phyloP scores from a whole-genome alignment of 768 basidiomycete genomes.

The Tulasnella sp. region DNA sequence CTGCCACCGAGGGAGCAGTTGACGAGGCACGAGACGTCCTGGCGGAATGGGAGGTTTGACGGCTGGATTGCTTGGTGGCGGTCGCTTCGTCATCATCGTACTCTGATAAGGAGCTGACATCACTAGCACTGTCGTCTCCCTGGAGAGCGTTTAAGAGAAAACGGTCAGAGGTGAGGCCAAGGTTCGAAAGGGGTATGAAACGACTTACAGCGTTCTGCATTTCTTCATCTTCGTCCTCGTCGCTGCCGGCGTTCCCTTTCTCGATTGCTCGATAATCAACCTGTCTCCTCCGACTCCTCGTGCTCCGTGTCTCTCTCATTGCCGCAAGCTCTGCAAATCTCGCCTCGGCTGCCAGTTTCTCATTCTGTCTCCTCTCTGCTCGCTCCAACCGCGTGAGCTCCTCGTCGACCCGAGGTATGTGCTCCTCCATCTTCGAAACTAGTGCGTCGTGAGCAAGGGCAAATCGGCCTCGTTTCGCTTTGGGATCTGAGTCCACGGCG shows the following conservation, averaged over 20 bases:
- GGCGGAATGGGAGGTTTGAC: neutral
- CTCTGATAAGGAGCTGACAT: neutral
- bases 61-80: neutral
- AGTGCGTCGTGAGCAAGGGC: conserved; percentile 52
- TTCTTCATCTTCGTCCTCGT: neutral
- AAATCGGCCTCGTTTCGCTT: conserved; percentile 27
- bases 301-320: conserved; percentile 1
- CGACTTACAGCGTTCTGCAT: neutral
- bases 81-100: neutral
- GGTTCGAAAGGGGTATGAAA: neutral
- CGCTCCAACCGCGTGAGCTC: conserved; percentile 31
- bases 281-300: neutral
- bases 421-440: conserved; percentile 53
- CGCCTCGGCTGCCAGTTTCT: conserved; percentile 25
- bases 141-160: neutral
- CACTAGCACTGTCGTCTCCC: neutral
- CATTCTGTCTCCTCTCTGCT: neutral
- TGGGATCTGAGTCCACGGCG: neutral
- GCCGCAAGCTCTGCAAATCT: neutral
- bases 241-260: neutral
- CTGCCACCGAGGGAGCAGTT: neutral
- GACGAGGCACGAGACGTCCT: conserved; percentile 5
- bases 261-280: conserved; percentile 8
- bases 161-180: too few relatives aligned
- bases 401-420: conserved; percentile 44